Evolutionary conservation across 257 asterid genomes (phyloP).

Genomic region (Gardenia jasminoides): DNA sequence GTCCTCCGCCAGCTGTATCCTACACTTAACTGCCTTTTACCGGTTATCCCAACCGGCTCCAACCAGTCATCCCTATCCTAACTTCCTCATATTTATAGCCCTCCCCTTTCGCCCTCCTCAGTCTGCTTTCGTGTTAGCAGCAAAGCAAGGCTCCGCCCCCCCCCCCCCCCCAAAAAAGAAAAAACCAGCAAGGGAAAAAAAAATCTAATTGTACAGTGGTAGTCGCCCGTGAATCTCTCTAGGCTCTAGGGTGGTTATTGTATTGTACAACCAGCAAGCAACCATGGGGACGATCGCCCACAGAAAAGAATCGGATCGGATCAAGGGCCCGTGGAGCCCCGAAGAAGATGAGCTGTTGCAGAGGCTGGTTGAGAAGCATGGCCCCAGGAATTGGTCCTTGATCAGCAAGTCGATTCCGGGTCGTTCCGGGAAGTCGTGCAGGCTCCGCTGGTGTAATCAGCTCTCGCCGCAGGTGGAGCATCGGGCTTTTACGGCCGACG

Average conservation of each 20-base stretch:
- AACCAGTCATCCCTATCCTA: conserved; percentile 52
- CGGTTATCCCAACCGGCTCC: conserved; percentile 53
- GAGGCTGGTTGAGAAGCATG: conserved; percentile 60
- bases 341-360: conserved; percentile 70
- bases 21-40: conserved; percentile 54
- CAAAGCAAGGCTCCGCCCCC: conserved; percentile 64
- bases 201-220: conserved; percentile 16
- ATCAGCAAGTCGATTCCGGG: conserved; percentile 76
- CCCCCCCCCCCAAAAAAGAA: too few species aligned
- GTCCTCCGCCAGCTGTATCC: conserved; percentile 64
- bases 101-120: conserved; percentile 3
- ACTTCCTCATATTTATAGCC: conserved; percentile 28
- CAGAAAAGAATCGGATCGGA: conserved; percentile 57
- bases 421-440: conserved; percentile 75
- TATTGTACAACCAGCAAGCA: too few species aligned
- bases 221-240: background rate
- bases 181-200: too few species aligned
- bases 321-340: conserved; percentile 89
- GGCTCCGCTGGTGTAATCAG: conserved; percentile 88
- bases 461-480: conserved; percentile 85
- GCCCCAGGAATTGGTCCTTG: conserved; percentile 78
- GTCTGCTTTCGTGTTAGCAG: conserved; percentile 8
- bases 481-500: conserved; percentile 63
- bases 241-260: background rate
- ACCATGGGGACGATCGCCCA: conserved; percentile 42